Base-by-base conservation (phyloP, 305 asterid species). In the Fraxinus baroniana region DNA sequence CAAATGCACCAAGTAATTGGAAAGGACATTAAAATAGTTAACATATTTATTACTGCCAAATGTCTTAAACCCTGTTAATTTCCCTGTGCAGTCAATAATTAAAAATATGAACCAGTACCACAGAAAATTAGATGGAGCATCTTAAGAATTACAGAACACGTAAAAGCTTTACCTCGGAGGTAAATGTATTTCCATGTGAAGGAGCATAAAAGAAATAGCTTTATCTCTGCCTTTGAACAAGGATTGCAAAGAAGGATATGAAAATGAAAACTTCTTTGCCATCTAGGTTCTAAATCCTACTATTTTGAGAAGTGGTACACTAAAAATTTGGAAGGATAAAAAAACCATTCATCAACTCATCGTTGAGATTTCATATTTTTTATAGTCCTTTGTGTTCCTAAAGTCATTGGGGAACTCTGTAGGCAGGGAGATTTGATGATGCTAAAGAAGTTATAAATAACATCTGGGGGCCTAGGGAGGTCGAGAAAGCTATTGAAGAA, bases 381-480 rank as follows among this genome's bases (percentile, higher is more conserved):
- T 72, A 35, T 73, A 18, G 77, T 81, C 37, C 18, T 57, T 5
- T 79, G 24, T 60, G 36, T 77, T 76, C 24, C 62, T 77, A 80
- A 83, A 46, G 7, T 77, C 17, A 33, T 78, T 77, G 74, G 62
- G 74, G 70, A 81, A 32, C 66, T 55, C 24, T 84, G 37, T 83
- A 94, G 98, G 95, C 92, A 24, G 95, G 98, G 66, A 90, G 89
- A 90, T 55, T 87, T 8, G 84, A 87, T 79, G 97, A 93, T 46
- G 98, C 98, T 80, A 89, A 88, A 89, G 84, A 84, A 82, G 93
- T 93, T 28, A 81, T 94, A 71, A 84, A 85, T 77, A 88, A 84
- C 52, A 87, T 94, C 46, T 94, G 97, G 97, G 98, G 94, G 46
- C 81, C 91, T 12, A 88, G 92, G 22, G 85, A 91, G 83, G 97